phyloP scores from a whole-genome alignment of 306 rosid genomes.

The Vicia faba region DNA sequence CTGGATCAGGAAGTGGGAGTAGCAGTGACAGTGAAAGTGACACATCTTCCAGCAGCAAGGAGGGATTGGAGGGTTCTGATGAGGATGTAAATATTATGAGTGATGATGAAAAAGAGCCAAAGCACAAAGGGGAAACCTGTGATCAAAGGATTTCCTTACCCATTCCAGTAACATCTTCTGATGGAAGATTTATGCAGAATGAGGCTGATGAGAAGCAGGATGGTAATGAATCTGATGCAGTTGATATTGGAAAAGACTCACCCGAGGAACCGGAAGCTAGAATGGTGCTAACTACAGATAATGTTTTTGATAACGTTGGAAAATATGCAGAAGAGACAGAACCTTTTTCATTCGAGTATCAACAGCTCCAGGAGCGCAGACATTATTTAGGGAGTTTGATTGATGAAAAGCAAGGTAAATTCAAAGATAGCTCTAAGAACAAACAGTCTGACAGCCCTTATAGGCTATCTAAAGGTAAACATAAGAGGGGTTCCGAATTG shows the following conservation, averaged over 20 bases:
- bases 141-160: constrained; percentile 53
- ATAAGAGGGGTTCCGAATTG: constrained; percentile 60
- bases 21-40: constrained; percentile 76
- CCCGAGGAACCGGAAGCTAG: constrained; percentile 60
- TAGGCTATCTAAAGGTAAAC: constrained; percentile 62
- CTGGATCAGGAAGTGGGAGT: constrained; percentile 73
- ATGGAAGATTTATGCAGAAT: constrained; percentile 50
- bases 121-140: constrained; percentile 55
- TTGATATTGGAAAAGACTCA: constrained; percentile 70
- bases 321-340: constrained; percentile 49
- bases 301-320: constrained; percentile 42
- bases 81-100: constrained; percentile 93
- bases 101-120: constrained; percentile 85
- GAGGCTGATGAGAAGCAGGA: constrained; percentile 65
- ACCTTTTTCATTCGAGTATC: constrained; percentile 47
- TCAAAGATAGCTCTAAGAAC: constrained; percentile 53
- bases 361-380: constrained; percentile 61
- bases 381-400: constrained; percentile 67
- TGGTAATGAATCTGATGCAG: constrained; percentile 60
- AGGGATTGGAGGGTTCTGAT: constrained; percentile 63
- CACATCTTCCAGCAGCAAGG: constrained; percentile 82
- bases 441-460: constrained; percentile 75
- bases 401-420: constrained; percentile 58
- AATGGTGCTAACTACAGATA: constrained; percentile 40
- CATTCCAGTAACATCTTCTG: constrained; percentile 55